phyloP scores from a whole-genome alignment of 495 filamentous ascomycete species.

The Chaetomium fimeti region DNA sequence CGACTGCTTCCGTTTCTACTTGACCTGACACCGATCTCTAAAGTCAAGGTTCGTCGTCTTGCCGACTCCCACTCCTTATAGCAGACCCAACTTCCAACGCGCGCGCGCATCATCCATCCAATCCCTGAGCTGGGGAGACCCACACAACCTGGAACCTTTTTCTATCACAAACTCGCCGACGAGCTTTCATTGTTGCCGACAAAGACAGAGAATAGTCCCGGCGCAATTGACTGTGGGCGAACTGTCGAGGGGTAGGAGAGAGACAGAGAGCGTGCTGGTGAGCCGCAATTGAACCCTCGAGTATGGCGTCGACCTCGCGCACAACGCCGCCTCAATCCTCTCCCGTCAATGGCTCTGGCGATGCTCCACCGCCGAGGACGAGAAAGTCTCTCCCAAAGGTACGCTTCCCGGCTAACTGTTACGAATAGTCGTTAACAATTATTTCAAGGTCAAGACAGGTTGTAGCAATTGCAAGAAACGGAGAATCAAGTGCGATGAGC shows the following conservation, averaged over 20 bases:
- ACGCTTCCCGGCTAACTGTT: conserved; percentile 26
- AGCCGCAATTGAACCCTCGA: not conserved
- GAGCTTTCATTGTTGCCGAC: not conserved
- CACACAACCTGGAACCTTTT: too few species aligned
- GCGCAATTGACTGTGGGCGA: not conserved
- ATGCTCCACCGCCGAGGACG: conserved; percentile 33
- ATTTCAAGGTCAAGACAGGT: conserved; percentile 37
- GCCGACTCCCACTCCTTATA: too few species aligned
- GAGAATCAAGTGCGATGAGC: conserved; percentile 67
- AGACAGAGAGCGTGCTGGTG: not conserved
- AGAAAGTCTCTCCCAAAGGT: conserved; percentile 52
- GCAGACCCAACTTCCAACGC: too few species aligned
- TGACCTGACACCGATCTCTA: too few species aligned
- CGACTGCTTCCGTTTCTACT: too few species aligned
- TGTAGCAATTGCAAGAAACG: conserved; percentile 61
- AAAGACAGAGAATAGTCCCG: not conserved
- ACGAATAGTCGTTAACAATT: too few species aligned
- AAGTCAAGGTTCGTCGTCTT: too few species aligned
- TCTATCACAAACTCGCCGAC: not conserved
- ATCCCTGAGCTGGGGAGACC: too few species aligned
- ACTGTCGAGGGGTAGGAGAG: not conserved
- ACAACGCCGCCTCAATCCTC: conserved; percentile 9
- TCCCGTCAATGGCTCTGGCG: conserved; percentile 14
- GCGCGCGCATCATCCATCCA: too few species aligned
- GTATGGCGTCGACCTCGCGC: conserved; percentile 14